phyloP scores from a whole-genome alignment of 1,284 basidiomycete genomes.

The Microbotryum violaceum region DNA sequence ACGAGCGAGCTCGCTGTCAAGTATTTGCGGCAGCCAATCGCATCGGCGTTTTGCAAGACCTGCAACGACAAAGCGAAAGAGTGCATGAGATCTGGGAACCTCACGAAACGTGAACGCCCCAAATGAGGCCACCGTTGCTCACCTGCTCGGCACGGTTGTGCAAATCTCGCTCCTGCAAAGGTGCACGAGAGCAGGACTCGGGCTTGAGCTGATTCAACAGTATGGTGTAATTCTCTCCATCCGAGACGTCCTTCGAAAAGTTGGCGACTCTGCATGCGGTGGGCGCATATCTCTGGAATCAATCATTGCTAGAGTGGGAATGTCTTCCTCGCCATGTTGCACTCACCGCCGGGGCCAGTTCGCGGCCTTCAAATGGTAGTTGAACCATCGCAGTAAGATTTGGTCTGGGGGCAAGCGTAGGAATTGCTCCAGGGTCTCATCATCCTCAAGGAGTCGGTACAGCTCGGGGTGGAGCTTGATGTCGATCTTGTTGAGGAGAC shows the following conservation, averaged over 20 bases:
- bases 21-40: constrained; percentile 92
- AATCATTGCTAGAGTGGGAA: background rate
- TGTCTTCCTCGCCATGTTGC: background rate
- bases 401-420: constrained; percentile 91
- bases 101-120: too few relatives aligned
- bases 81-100: background rate
- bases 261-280: constrained; percentile 68
- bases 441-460: constrained; percentile 91
- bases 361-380: constrained; percentile 94
- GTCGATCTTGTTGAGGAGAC: constrained; percentile 88
- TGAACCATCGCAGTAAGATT: constrained; percentile 95
- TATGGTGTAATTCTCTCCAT: constrained; percentile 95
- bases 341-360: constrained; percentile 73
- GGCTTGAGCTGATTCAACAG: constrained; percentile 93
- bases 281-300: background rate
- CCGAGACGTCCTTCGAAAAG: constrained; percentile 88
- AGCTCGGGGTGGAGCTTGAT: constrained; percentile 97
- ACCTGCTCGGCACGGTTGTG: constrained; percentile 77
- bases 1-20: constrained; percentile 85
- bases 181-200: constrained; percentile 82
- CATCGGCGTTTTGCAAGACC: constrained; percentile 86
- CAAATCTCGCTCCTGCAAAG: constrained; percentile 76
- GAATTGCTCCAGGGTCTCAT: constrained; percentile 92
- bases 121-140: constrained; percentile 15
- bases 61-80: constrained; percentile 29